Percentiles rank a stretch among this genome's conserved stretches.
Evolutionary conservation across 140 eudicot genomes (phyloP).

Genomic region (Anethum foeniculum): DNA sequence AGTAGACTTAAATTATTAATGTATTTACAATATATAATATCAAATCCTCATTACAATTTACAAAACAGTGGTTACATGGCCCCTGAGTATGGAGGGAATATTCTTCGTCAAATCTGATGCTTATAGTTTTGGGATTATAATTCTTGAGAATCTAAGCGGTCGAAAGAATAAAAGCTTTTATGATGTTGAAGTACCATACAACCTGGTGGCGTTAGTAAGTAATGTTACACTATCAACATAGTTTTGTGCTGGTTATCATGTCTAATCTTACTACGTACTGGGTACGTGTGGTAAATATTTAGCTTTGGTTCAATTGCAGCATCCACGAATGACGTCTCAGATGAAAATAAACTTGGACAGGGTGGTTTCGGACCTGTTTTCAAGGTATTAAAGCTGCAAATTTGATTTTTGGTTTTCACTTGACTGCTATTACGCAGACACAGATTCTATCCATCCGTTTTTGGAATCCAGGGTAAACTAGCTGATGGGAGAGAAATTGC

Average conservation of each 20-base stretch:
- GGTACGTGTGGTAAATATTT: slow-evolving; percentile 25
- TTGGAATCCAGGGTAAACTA: slow-evolving; percentile 28
- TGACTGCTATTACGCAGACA: no score
- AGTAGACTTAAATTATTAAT: slow-evolving; percentile 13
- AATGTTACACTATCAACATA: background rate
- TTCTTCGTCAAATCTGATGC: background rate
- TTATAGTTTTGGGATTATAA: slow-evolving; percentile 5
- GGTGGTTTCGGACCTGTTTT: slow-evolving; percentile 58
- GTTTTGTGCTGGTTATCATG: background rate
- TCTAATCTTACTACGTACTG: background rate
- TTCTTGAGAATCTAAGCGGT: slow-evolving; percentile 1
- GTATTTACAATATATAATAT: background rate
- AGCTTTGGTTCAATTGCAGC: slow-evolving; percentile 32
- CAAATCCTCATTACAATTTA: background rate
- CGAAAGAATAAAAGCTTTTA: slow-evolving; percentile 3
- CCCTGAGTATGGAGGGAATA: background rate
- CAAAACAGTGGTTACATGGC: background rate
- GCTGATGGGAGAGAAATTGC: slow-evolving; percentile 38
- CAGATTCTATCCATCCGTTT: background rate
- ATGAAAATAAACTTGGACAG: slow-evolving; percentile 41
- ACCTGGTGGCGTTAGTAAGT: slow-evolving; percentile 3
- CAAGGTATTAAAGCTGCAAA: slow-evolving; percentile 18
- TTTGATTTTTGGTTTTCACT: background rate
- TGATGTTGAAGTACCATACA: background rate
- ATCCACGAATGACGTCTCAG: slow-evolving; percentile 24